Evolutionary conservation across 2,329 filamentous ascomycete genomes (phyloP), one percentile per base, ranked within the genome.

Genomic region (Fusarium napiforme): DNA sequence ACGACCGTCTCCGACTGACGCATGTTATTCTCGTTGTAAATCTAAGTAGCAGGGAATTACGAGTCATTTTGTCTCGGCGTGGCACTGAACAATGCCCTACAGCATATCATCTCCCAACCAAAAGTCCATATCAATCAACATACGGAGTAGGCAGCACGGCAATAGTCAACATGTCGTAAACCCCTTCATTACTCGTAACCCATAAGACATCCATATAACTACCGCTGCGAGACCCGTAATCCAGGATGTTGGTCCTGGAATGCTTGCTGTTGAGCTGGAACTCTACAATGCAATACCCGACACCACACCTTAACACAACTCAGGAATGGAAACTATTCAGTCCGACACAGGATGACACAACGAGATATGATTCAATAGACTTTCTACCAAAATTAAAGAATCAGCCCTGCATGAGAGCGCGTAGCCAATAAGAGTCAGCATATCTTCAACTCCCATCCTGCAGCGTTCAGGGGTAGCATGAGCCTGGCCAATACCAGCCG

Each of bases 391-490:
- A 47, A 55, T 52, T 40, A 50, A 39, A 46, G 57, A 36, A 46
- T 47, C 37, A 49, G 52, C 64, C 50, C 46, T 59, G 47, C 57
- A 40, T 36, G 21, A 23, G 53, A 30, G 26, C 9, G 37, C 37
- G 56, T 28, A 23, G 40, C 59, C 30, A 64, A 63, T 53, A 36
- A 36, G 30, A 19, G 32, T 30, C 26, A n/a, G 53, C 52, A n/a
- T 42, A 55, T 47, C 28, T 30, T 63, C 36, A 52, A 57, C 53
- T 64, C 30, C 59, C 64, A 72, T 49, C 53, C 59, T 57, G 71
- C 67, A 72, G 49, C 37, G 21, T 69, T 61, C 71, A 69, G 67
- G 71, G 71, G 71, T 43, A 42, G 64, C 47, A 72, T 66, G 26
- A 65, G 65, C 42, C 49, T 52, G 52, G 55, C 50, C 43, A 59